Conservation (phyloP, 352 stramenopile species). For the Peronospora belbahrii region DNA sequence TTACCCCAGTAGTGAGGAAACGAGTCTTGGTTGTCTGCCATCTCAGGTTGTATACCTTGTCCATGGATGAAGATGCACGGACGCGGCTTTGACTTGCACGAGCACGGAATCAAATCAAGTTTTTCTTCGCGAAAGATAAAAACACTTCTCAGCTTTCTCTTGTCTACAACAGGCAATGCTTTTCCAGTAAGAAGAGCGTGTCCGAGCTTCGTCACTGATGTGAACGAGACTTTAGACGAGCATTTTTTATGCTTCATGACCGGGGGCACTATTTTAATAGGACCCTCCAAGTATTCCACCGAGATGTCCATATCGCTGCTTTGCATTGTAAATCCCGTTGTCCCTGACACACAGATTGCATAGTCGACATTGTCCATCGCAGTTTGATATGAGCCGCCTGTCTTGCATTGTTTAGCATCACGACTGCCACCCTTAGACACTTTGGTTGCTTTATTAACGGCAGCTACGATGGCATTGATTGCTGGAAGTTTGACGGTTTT, state of each 20-base stretch:
- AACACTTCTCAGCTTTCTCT: not conserved
- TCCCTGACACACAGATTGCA: slow-evolving; percentile 7
- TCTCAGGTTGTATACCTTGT: slow-evolving; percentile 1
- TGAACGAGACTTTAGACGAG: not conserved
- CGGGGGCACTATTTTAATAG: slow-evolving; percentile 5
- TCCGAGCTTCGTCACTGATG: slow-evolving; percentile 1
- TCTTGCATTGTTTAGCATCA: not conserved
- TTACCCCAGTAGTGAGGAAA: slow-evolving; percentile 28
- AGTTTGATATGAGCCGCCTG: not conserved
- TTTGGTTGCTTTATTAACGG: slow-evolving; percentile 5
- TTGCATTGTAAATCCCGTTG: slow-evolving; percentile 11
- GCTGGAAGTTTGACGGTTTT: slow-evolving; percentile 8
- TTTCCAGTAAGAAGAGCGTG: slow-evolving; percentile 7
- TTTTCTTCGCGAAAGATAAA: not conserved
- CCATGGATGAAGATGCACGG: slow-evolving; percentile 7
- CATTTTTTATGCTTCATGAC: not conserved
- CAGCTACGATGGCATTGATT: slow-evolving; percentile 12
- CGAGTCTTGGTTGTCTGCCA: slow-evolving; percentile 4
- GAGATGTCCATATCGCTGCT: slow-evolving; percentile 15
- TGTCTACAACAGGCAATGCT: not conserved
- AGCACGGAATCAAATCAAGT: not conserved
- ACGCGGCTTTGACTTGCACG: slow-evolving; percentile 1
- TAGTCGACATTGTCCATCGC: slow-evolving; percentile 7
- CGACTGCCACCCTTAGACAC: not conserved
- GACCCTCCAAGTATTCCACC: slow-evolving; percentile 10